Percentiles rank a stretch among this genome's conserved stretches.
Conservation (phyloP, 352 stramenopile species). For the Stephanocyclus meneghinianus region DNA sequence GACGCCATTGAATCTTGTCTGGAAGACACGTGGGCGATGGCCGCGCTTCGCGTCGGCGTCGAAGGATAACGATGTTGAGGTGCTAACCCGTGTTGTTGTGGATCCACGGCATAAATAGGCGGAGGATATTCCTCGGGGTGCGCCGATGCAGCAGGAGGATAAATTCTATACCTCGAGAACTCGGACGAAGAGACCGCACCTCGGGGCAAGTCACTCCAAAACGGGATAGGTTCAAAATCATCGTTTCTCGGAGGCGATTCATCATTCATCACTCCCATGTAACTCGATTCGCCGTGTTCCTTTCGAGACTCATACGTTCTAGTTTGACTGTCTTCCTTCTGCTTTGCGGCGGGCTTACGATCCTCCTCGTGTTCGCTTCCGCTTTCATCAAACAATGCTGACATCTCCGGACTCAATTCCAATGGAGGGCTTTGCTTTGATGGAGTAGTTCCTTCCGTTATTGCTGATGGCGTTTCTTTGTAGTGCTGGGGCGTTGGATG, state of each 20-base stretch:
- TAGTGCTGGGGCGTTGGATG: neutral
- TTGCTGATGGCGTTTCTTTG: constrained; percentile 14
- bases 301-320: neutral
- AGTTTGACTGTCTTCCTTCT: neutral
- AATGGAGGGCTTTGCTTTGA: constrained; percentile 5
- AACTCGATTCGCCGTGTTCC: neutral
- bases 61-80: neutral
- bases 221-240: constrained; percentile 39
- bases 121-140: neutral
- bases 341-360: constrained; percentile 21
- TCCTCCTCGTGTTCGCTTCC: constrained; percentile 11
- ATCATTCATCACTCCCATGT: neutral
- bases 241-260: neutral
- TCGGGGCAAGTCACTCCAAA: neutral
- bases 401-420: neutral
- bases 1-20: neutral
- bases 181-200: neutral
- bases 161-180: neutral
- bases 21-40: neutral
- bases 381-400: neutral
- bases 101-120: neutral
- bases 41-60: neutral
- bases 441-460: constrained; percentile 26
- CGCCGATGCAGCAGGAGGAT: neutral
- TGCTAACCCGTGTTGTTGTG: neutral